Percentiles rank a stretch among this genome's conserved stretches.
Conservation (phyloP, 306 rosid genomes). For the Trichosanthes truncata region DNA sequence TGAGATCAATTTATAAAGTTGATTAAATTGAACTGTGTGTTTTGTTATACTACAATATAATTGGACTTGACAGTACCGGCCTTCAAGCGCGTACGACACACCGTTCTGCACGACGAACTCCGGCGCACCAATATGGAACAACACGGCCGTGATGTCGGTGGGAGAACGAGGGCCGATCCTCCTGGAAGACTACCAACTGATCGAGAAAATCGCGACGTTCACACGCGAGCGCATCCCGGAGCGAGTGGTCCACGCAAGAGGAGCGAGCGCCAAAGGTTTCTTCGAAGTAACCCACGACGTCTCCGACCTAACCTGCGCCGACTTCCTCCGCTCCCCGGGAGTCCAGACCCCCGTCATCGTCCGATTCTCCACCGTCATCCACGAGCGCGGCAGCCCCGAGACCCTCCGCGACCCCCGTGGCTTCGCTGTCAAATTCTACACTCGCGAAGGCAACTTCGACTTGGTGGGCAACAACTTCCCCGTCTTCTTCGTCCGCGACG, state of each 20-base stretch:
- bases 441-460: conserved; percentile 96
- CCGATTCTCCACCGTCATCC: conserved; percentile 94
- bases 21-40: no score
- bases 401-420: conserved; percentile 84
- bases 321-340: conserved; percentile 87
- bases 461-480: conserved; percentile 88
- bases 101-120: conserved; percentile 82
- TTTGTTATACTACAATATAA: no score
- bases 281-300: conserved; percentile 93
- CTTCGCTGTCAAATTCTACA: conserved; percentile 80
- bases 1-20: no score
- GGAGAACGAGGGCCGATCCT: conserved; percentile 88
- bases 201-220: conserved; percentile 78
- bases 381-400: conserved; percentile 98
- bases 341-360: conserved; percentile 93
- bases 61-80: conserved; percentile 41
- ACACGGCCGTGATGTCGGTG: conserved; percentile 54
- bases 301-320: conserved; percentile 79
- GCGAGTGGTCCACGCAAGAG: conserved; percentile 95
- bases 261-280: conserved; percentile 98
- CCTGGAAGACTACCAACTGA: conserved; percentile 85
- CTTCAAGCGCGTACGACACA: conserved; percentile 70
- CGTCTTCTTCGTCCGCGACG: conserved; percentile 72
- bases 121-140: conserved; percentile 88
- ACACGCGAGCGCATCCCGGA: conserved; percentile 88